phyloP scores from a whole-genome alignment of 305 asterid species.

The Fraxinus baroniana region DNA sequence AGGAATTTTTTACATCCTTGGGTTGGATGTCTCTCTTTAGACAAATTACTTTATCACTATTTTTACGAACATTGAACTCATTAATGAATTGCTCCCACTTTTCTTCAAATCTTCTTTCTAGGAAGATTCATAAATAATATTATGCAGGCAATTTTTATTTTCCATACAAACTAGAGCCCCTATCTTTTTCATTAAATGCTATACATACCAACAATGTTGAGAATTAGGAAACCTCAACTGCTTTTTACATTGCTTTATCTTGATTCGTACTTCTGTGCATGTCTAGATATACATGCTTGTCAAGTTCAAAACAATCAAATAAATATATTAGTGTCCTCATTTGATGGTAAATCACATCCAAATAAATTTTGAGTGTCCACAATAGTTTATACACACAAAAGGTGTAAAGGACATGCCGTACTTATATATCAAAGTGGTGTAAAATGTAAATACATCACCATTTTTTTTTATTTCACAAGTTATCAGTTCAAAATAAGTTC shows the following conservation, averaged over 20 bases:
- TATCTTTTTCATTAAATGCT: conserved; percentile 6
- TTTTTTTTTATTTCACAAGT: too few relatives aligned
- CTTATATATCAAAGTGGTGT: too few relatives aligned
- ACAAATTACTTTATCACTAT: not conserved
- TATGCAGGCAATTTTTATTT: not conserved
- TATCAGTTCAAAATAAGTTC: too few relatives aligned
- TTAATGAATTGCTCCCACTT: not conserved
- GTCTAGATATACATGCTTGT: too few relatives aligned
- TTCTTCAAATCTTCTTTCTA: not conserved
- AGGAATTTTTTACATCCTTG: too few relatives aligned
- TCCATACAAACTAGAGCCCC: not conserved
- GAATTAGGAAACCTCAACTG: not conserved
- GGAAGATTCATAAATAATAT: not conserved
- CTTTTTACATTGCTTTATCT: not conserved
- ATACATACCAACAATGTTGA: not conserved
- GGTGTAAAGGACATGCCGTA: too few relatives aligned
- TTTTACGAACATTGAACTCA: not conserved
- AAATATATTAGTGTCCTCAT: too few relatives aligned
- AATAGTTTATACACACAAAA: too few relatives aligned
- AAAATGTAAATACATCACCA: too few relatives aligned
- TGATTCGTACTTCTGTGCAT: not conserved
- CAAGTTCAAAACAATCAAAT: too few relatives aligned
- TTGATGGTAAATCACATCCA: too few relatives aligned
- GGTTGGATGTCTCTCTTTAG: not conserved
- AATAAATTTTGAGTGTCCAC: too few relatives aligned